Conservation (phyloP, 352 stramenopile genomes). For the Plasmopara muralis region DNA sequence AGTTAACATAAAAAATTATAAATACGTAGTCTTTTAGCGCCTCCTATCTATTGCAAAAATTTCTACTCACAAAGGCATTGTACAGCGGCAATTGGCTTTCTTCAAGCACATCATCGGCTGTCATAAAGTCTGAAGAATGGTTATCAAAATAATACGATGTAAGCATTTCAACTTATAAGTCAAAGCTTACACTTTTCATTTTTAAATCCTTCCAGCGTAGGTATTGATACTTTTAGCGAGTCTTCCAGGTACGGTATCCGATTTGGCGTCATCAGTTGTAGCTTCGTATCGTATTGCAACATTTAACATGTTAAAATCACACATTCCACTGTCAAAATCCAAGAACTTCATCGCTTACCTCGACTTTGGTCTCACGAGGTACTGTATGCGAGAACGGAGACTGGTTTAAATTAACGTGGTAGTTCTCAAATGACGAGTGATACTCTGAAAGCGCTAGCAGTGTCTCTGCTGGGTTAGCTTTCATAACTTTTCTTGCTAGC, state of each 20-base stretch:
- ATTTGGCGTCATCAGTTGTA: constrained; percentile 86
- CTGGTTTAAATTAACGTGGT: constrained; percentile 28
- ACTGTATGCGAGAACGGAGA: constrained; percentile 26
- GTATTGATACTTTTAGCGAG: constrained; percentile 63
- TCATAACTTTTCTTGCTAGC: constrained; percentile 72
- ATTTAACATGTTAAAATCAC: constrained; percentile 3
- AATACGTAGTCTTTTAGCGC: background rate
- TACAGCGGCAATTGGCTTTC: constrained; percentile 77
- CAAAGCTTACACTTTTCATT: constrained; percentile 60
- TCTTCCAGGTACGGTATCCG: constrained; percentile 84
- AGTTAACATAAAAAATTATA: constrained; percentile 4
- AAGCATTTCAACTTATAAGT: background rate
- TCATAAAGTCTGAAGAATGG: constrained; percentile 61
- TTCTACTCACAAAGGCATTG: constrained; percentile 65
- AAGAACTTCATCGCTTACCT: constrained; percentile 31
- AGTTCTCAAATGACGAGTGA: constrained; percentile 73
- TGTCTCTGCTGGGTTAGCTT: constrained; percentile 74
- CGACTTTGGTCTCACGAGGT: constrained; percentile 75
- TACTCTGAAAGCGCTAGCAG: constrained; percentile 76
- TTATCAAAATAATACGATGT: background rate
- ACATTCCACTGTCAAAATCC: background rate
- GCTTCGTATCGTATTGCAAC: constrained; percentile 18
- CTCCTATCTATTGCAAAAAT: background rate
- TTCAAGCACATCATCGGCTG: constrained; percentile 74
- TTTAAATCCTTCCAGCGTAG: constrained; percentile 73